Evolutionary conservation across 225 moss, liverwort and hornwort genomes (phyloP).

Genomic region (Anthoceros angustus): DNA sequence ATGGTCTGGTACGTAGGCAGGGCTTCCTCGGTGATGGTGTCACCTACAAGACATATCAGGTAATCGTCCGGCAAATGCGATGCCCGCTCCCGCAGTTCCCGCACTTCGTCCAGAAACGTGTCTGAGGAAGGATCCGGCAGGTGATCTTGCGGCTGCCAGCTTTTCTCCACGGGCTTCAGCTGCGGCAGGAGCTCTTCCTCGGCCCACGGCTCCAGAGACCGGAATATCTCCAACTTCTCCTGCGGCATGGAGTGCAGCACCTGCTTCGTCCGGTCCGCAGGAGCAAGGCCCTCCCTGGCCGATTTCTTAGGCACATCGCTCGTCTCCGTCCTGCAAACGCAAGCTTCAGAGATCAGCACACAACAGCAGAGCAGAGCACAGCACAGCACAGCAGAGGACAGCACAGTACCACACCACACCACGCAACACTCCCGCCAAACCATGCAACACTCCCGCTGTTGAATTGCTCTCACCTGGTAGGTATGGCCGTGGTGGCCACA

Average conservation of each 20-base stretch:
- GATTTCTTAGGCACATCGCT: too few relatives aligned
- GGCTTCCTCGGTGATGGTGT: slow-evolving; percentile 66
- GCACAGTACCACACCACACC: too few relatives aligned
- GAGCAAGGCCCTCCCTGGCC: too few relatives aligned
- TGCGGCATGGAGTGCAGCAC: slow-evolving; percentile 37
- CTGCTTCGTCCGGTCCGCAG: slow-evolving; percentile 3
- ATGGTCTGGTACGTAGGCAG: slow-evolving; percentile 63
- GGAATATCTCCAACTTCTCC: slow-evolving; percentile 49
- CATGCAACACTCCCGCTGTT: too few relatives aligned
- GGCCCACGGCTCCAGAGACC: slow-evolving; percentile 53
- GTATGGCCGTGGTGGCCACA: too few relatives aligned
- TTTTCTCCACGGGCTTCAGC: slow-evolving; percentile 54
- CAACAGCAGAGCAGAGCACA: too few relatives aligned
- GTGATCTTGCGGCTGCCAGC: slow-evolving; percentile 63
- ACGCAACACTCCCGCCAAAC: too few relatives aligned
- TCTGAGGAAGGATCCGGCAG: slow-evolving; percentile 49
- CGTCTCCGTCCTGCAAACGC: too few relatives aligned
- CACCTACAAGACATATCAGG: slow-evolving; percentile 56
- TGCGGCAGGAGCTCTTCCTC: slow-evolving; percentile 30
- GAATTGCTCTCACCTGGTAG: too few relatives aligned
- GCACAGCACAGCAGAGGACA: too few relatives aligned
- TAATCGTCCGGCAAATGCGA: slow-evolving; percentile 47
- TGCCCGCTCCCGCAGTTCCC: slow-evolving; percentile 40
- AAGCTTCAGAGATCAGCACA: too few relatives aligned
- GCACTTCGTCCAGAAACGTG: slow-evolving; percentile 48